Base-by-base conservation (phyloP, 371 early-diverging fungal species). In the Umbelopsis sp. region DNA sequence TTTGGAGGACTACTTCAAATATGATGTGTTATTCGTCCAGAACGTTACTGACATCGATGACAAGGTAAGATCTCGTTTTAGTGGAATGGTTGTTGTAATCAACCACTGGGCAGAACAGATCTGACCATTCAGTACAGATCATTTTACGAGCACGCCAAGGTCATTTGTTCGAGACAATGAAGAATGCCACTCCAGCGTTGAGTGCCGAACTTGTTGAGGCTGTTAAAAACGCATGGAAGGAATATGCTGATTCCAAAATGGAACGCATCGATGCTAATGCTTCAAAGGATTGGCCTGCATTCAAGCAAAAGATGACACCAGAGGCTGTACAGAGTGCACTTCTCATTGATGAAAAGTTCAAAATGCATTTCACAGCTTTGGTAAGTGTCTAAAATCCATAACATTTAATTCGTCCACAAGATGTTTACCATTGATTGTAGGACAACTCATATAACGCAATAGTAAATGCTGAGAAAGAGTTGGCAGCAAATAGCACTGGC, bases 1-100 rank as follows among this genome's bases (percentile, higher is more conserved):
- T 44, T 80, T 99, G 70, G 91, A 93, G 74, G 96, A 99, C 68
- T 99, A 99, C 79, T 97, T 99, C 76, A 88, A 88, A 52, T 99
- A 98, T 83, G 91, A 99, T 70, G 94, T 99, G 53, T 82, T 87
- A 25, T 94, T 95, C 80, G 98, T 99, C 50, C 99, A 99, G 93
- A 99, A 99, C 77, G 93, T 99, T 64, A 99, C 99, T 44, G 99
- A 99, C 80, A 97, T 99, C 76, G 99, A 99, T 77, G 99, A 99
- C 78, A 99, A 99, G 86, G 92, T 90, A 76, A 48, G 44, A 3
- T 41, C 41, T 10, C 41, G 7, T 41, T 41, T 41, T 12, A 12
- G 41, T 10, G 12, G 7, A 12, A 41, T 41, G 12, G 2, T 41
- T 41, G 41, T 1, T 41, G 12, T 7, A 7, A 41, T 2, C 10